Conservation (phyloP, 305 asterid species). For the Coffea humblotiana region DNA sequence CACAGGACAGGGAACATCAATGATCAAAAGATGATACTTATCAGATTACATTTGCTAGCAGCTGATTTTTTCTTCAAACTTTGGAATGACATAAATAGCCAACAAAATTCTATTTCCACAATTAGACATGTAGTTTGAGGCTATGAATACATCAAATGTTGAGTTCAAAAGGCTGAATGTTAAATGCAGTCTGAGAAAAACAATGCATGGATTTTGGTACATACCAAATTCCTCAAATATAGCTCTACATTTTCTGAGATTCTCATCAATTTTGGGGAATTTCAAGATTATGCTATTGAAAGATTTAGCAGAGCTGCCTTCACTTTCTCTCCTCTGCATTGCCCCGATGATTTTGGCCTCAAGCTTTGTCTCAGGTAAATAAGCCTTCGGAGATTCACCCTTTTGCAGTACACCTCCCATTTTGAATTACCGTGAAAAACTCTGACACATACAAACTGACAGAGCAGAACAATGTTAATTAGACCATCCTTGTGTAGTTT, state of each 20-base stretch:
- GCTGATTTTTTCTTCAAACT: neutral
- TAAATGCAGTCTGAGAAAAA: neutral
- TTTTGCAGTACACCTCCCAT: constrained; percentile 70
- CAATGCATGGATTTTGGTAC: constrained; percentile 5
- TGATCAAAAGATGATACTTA: neutral
- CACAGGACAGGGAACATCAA: neutral
- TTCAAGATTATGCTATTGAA: constrained; percentile 68
- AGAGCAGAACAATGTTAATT: neutral
- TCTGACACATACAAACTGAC: neutral
- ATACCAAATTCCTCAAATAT: constrained; percentile 67
- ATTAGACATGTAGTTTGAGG: neutral
- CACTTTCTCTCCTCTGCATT: constrained; percentile 57
- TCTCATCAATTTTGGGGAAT: constrained; percentile 73
- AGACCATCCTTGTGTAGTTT: neutral
- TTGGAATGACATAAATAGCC: neutral
- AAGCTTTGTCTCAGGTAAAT: constrained; percentile 56
- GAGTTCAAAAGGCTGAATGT: neutral
- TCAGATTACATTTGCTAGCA: neutral
- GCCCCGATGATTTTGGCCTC: constrained; percentile 69
- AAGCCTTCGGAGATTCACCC: constrained; percentile 46
- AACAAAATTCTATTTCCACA: neutral
- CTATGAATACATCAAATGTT: constrained; percentile 2
- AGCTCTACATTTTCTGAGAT: constrained; percentile 65
- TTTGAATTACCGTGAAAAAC: constrained; percentile 15
- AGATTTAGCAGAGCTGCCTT: constrained; percentile 64